Conservation (phyloP, 495 filamentous ascomycete genomes). For the Beverwykella pulmonaria region DNA sequence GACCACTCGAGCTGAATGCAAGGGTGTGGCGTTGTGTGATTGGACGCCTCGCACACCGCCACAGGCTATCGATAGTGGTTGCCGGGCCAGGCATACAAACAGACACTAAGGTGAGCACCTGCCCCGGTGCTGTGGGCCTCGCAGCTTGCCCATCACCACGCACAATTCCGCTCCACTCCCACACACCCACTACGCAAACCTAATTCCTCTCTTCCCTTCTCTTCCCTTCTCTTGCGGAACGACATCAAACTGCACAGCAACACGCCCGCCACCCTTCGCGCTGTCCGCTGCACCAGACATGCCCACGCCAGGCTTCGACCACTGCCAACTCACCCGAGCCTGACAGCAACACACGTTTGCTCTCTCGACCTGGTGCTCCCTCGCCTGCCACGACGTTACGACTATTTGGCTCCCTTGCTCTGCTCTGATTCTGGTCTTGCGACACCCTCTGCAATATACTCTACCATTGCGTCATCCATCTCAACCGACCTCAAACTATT, state of each 20-base stretch:
- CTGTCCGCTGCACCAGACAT: constrained; percentile 30
- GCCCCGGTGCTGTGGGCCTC: neutral
- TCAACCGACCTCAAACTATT: neutral
- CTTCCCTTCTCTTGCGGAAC: neutral
- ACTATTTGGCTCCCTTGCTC: constrained; percentile 2
- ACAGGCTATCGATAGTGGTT: constrained; percentile 21
- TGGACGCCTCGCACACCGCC: constrained; percentile 27
- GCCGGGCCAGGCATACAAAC: constrained; percentile 20
- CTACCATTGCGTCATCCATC: constrained; percentile 14
- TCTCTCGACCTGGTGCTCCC: neutral
- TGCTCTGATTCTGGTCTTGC: constrained; percentile 1
- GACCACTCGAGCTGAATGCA: constrained; percentile 19
- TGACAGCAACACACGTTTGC: constrained; percentile 5
- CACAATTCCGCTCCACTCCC: neutral
- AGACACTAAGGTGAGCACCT: constrained; percentile 9
- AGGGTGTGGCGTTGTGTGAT: constrained; percentile 10
- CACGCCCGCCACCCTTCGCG: constrained; percentile 28
- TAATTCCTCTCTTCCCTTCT: neutral
- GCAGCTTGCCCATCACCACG: neutral
- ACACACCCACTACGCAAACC: neutral
- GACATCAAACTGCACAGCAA: constrained; percentile 19
- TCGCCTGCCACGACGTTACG: constrained; percentile 33
- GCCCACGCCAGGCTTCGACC: constrained; percentile 22
- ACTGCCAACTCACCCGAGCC: constrained; percentile 33
- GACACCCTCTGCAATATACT: constrained; percentile 11